phyloP scores from a whole-genome alignment of 192 early-diverging fungal species.

The Thamnidium elegans region DNA sequence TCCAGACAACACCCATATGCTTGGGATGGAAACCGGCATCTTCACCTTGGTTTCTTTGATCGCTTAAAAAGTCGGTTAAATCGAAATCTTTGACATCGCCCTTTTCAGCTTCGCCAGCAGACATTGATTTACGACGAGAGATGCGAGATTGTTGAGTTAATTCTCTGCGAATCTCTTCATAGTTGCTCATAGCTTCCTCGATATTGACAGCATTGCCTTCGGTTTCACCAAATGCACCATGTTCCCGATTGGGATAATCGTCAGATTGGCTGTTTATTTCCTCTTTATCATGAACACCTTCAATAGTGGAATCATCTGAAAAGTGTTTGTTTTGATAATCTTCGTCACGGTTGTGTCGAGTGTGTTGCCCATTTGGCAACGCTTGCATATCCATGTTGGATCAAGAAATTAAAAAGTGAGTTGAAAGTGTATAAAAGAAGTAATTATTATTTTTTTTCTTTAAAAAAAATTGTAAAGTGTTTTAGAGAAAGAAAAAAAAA shows the following conservation, averaged over 20 bases:
- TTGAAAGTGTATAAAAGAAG: not conserved
- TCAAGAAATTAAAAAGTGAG: not conserved
- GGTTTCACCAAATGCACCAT: constrained; percentile 30
- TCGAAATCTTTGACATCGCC: constrained; percentile 36
- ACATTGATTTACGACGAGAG: constrained; percentile 17
- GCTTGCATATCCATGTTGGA: constrained; percentile 17
- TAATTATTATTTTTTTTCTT: not conserved
- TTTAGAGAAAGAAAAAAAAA: not conserved
- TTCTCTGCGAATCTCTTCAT: constrained; percentile 28
- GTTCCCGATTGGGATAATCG: not conserved
- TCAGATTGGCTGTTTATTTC: constrained; percentile 6
- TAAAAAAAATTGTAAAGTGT: too few species aligned
- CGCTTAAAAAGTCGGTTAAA: constrained; percentile 35
- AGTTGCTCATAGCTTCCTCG: constrained; percentile 24
- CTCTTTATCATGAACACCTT: constrained; percentile 15
- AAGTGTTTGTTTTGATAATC: not conserved
- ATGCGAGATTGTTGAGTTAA: constrained; percentile 26
- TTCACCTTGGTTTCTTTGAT: constrained; percentile 24
- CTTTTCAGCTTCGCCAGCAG: constrained; percentile 28
- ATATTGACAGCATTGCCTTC: constrained; percentile 36
- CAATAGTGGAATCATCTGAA: constrained; percentile 6
- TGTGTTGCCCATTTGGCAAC: constrained; percentile 10
- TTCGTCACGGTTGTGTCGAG: not conserved
- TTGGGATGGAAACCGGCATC: constrained; percentile 43
- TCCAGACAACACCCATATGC: constrained; percentile 45